phyloP scores from a whole-genome alignment of 2,329 filamentous ascomycete genomes.

The Bipolaris oryzae region DNA sequence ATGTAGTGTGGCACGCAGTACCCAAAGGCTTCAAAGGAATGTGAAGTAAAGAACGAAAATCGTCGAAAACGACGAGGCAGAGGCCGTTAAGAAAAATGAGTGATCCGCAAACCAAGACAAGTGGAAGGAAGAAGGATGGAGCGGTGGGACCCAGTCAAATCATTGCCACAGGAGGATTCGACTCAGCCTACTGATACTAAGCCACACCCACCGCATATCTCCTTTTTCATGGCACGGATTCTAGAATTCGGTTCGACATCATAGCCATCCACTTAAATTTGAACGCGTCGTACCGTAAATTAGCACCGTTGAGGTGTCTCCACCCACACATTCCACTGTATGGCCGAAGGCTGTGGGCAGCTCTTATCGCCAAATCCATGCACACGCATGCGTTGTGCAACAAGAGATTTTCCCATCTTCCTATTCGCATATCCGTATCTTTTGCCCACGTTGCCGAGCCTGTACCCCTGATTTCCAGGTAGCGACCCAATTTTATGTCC shows the following conservation, averaged over 20 bases:
- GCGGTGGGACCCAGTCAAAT: not conserved
- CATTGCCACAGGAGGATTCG: not conserved
- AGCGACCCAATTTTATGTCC: not conserved
- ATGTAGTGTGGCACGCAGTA: conserved; percentile 2
- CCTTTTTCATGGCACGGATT: conserved; percentile 1
- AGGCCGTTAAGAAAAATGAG: not conserved
- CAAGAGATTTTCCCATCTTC: not conserved
- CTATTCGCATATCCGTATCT: not conserved
- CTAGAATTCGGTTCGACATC: not conserved
- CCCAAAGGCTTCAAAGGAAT: not conserved
- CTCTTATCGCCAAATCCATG: not conserved
- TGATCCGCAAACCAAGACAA: not conserved
- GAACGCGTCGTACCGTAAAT: not conserved
- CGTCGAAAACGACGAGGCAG: not conserved
- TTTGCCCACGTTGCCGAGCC: not conserved
- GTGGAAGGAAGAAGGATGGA: not conserved
- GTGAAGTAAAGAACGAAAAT: not conserved
- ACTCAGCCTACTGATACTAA: not conserved
- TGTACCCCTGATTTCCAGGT: not conserved
- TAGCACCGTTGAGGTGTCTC: not conserved
- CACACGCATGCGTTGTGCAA: not conserved
- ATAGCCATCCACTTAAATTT: not conserved
- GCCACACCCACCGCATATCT: conserved; percentile 1
- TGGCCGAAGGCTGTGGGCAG: not conserved
- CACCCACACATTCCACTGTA: not conserved